These are phyloP conservation scores for Endocalyx cinctus DNA, from an alignment of 2,329 filamentous ascomycete species.

Conservation along the genomic window DNA sequence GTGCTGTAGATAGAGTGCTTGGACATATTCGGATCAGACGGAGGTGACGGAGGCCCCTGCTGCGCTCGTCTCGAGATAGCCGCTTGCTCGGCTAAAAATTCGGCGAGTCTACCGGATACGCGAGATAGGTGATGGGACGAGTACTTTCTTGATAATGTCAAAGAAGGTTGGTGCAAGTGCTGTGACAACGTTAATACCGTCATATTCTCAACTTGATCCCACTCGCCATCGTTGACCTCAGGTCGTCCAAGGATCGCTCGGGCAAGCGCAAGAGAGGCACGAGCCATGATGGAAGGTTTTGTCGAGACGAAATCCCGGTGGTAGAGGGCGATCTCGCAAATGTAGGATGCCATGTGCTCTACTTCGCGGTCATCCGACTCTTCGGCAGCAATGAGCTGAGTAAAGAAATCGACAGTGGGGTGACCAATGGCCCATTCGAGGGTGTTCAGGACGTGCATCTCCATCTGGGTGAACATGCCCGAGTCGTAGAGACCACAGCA, in stretches of 20 bases:
- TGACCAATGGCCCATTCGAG: constrained; percentile 95
- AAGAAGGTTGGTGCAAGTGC: constrained; percentile 54
- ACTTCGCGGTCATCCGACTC: constrained; percentile 76
- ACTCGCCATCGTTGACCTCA: constrained; percentile 71
- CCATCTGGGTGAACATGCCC: constrained; percentile 99
- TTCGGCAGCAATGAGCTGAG: constrained; percentile 80
- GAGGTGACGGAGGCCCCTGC: constrained; percentile 54
- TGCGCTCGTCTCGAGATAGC: constrained; percentile 45
- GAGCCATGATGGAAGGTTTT: constrained; percentile 84
- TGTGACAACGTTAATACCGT: constrained; percentile 58
- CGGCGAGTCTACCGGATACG: constrained; percentile 51
- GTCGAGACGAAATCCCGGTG: constrained; percentile 96
- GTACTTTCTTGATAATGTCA: constrained; percentile 57
- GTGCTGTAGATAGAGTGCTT: constrained; percentile 66
- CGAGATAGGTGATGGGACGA: constrained; percentile 48
- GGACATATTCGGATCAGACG: constrained; percentile 44
- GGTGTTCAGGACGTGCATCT: constrained; percentile 98
- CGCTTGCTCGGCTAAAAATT: constrained; percentile 57
- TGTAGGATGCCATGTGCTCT: constrained; percentile 91
- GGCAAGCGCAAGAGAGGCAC: constrained; percentile 79
- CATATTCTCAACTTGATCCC: constrained; percentile 68
- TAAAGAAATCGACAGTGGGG: constrained; percentile 91
- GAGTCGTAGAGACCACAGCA: constrained; percentile 98
- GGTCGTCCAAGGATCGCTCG: constrained; percentile 79
- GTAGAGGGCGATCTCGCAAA: constrained; percentile 92